These are phyloP conservation scores for Tulasnella sp. DNA, from an alignment of 768 basidiomycete species.

Conservation along the genomic window DNA sequence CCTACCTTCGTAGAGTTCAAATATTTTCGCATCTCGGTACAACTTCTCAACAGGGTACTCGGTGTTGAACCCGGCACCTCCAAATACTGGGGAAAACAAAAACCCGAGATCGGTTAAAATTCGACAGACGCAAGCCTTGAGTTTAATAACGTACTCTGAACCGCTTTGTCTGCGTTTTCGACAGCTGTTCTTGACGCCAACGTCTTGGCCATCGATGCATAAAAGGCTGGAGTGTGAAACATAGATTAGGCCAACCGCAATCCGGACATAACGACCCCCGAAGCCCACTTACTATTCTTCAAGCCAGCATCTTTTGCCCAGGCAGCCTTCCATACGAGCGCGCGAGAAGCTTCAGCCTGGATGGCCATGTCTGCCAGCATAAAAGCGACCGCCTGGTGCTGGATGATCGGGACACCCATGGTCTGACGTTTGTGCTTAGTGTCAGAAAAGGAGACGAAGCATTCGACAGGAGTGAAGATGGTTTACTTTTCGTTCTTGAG, in stretches of 20 bases:
- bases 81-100: constrained; percentile 21
- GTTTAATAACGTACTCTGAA: constrained; percentile 38
- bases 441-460: not conserved
- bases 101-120: not conserved
- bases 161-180: constrained; percentile 39
- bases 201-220: constrained; percentile 41
- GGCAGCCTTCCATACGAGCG: constrained; percentile 37
- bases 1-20: constrained; percentile 37
- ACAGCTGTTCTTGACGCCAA: constrained; percentile 38
- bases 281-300: constrained; percentile 36
- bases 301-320: constrained; percentile 38
- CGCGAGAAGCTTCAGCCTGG: constrained; percentile 34
- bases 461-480: not conserved
- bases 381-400: constrained; percentile 40
- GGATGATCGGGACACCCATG: constrained; percentile 40
- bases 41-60: constrained; percentile 42
- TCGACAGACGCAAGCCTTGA: not conserved
- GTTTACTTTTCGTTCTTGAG: constrained; percentile 37
- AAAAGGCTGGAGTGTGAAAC: constrained; percentile 34
- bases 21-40: constrained; percentile 37
- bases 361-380: constrained; percentile 44
- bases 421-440: constrained; percentile 32
- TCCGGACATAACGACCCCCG: not conserved
- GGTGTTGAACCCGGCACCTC: constrained; percentile 37
- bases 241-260: not conserved